A percentile compares a stretch with the other conserved stretches of the same genome.
Evolutionary conservation across 1,284 basidiomycete species (phyloP).

Genomic region (Baeospora myosura): DNA sequence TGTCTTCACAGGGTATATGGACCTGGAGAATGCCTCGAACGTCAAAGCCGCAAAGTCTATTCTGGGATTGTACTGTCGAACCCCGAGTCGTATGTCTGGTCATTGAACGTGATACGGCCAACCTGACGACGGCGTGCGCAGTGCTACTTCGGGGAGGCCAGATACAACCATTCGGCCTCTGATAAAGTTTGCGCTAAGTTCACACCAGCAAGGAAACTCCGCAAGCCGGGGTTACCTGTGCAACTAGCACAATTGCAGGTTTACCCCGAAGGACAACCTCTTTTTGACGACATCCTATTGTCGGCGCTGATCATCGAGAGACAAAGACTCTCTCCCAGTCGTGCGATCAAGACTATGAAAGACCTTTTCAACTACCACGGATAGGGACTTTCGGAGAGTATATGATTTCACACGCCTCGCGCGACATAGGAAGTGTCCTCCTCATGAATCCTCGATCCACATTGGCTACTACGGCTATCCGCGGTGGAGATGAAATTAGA

Average conservation of each 20-base stretch:
- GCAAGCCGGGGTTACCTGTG: constrained; percentile 7
- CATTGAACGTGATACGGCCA: background rate
- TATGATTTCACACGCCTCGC: too few relatives aligned
- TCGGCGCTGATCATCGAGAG: constrained; percentile 21
- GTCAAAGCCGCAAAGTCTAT: constrained; percentile 1
- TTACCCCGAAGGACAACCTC: constrained; percentile 14
- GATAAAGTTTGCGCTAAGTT: constrained; percentile 11
- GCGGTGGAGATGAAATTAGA: too few relatives aligned
- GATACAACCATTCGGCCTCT: background rate
- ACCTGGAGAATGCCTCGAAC: constrained; percentile 4
- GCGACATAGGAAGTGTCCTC: too few relatives aligned
- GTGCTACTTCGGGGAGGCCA: background rate
- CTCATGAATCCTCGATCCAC: too few relatives aligned
- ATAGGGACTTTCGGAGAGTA: too few relatives aligned
- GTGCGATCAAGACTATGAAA: background rate
- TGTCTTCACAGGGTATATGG: constrained; percentile 7
- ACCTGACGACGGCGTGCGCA: background rate
- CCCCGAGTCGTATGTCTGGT: background rate
- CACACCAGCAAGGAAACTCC: constrained; percentile 7
- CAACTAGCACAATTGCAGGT: constrained; percentile 9
- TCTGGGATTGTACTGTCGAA: constrained; percentile 2
- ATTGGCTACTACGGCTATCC: too few relatives aligned
- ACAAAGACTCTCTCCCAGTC: background rate
- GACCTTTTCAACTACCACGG: background rate
- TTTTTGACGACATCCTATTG: constrained; percentile 23